Evolutionary conservation across 306 rosid genomes (phyloP).

Genomic region (Coriaria nepalensis): DNA sequence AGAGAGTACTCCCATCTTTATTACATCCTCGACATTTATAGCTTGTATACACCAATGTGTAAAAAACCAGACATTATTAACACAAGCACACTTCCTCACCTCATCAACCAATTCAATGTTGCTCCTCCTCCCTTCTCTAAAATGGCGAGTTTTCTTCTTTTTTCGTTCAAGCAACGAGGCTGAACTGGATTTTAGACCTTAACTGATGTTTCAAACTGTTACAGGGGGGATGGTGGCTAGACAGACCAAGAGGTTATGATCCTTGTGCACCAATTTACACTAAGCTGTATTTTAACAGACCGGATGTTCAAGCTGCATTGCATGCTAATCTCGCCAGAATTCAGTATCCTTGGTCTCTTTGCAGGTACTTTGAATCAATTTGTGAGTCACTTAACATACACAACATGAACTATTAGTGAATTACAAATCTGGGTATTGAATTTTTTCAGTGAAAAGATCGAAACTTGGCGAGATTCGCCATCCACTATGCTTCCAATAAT

Average conservation of each 20-base stretch:
- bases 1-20: conserved; percentile 17
- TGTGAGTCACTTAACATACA: too few species aligned
- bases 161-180: too few species aligned
- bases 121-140: conserved; percentile 13
- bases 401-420: too few species aligned
- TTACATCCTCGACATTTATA: conserved; percentile 29
- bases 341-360: conserved; percentile 32
- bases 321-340: conserved; percentile 43
- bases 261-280: conserved; percentile 32
- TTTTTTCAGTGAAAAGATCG: conserved; percentile 38
- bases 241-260: conserved; percentile 28
- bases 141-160: conserved; percentile 16
- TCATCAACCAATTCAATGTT: conserved; percentile 3
- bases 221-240: conserved; percentile 21
- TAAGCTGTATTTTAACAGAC: conserved; percentile 20
- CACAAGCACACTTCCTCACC: background rate
- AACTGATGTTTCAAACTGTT: too few species aligned
- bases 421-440: too few species aligned
- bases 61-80: background rate
- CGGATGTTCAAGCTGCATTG: conserved; percentile 33
- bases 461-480: conserved; percentile 50
- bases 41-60: conserved; percentile 25
- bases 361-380: too few species aligned
- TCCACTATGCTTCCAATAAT: conserved; percentile 51
- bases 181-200: too few species aligned